Evolutionary conservation across 805 yeast genomes (phyloP), one percentile per base, ranked within the genome.

Genomic region (Saturnispora dispora): DNA sequence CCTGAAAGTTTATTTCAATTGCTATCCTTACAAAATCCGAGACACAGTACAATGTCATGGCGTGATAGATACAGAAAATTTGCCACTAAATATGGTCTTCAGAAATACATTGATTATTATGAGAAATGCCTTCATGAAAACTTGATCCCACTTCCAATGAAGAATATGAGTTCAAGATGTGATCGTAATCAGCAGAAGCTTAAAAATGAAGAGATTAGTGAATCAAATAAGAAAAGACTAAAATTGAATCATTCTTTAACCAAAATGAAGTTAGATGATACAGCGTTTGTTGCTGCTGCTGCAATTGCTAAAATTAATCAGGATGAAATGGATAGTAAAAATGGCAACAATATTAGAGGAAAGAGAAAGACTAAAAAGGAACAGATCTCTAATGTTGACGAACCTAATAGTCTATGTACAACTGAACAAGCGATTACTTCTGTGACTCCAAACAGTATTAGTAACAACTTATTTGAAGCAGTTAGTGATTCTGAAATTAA

Each of bases 21-120:
- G 22, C 62, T 76, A 53, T 68, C 71, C 44, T 62, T 67, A 33
- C 61, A 60, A 37, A 62, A 68, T 51, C 77, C 83, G 10, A 67
- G 73, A 36, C 93, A 86, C 63, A 70, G 85, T 3, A 73, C 74
- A 45, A 76, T 77, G 60, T 82, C 90, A n/a, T 86, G 91, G 90
- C 79, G 93, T 64, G 93, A 85, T 62, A 73, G 93, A 55, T 85
- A 77, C 63, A 70, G 91, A 57, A 85, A 84, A 65, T 84, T 83
- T 65, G 79, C 83, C 10, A 63, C 77, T 3, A 71, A 71, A n/a
- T 81, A 74, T 59, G 89, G 89, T 30, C 71, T 84, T 51, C 77
- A 76, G 55, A 71, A 72, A 41, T 85, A 79, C 59, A 70, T 80
- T 41, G 60, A 61, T 3, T 79, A 81, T 58, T 83, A 77, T 62